Percentiles rank a stretch among this genome's conserved stretches.
Evolutionary conservation across 371 early-diverging fungal species (phyloP).

Genomic region (Zopfochytrium polystomum): DNA sequence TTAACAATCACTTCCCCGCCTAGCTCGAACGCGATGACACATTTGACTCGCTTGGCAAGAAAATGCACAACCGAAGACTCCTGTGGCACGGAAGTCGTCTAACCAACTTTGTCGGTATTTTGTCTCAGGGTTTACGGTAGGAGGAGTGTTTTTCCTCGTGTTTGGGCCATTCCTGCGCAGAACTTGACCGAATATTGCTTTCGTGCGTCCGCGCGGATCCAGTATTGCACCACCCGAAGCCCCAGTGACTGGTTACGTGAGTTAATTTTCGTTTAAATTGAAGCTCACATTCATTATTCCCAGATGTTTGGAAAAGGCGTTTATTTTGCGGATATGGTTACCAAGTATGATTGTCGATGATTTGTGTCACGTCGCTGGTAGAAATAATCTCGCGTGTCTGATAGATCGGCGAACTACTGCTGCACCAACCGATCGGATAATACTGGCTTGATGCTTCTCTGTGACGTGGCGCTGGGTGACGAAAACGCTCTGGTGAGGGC

Average conservation of each 20-base stretch:
- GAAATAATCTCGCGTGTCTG: slow-evolving; percentile 4
- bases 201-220: background rate
- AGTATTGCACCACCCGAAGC: slow-evolving; percentile 62
- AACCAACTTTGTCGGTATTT: slow-evolving; percentile 63
- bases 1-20: background rate
- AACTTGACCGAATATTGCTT: too few species aligned
- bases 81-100: slow-evolving; percentile 61
- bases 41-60: slow-evolving; percentile 28
- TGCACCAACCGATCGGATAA: slow-evolving; percentile 34
- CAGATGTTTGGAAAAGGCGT: slow-evolving; percentile 73
- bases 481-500: slow-evolving; percentile 20
- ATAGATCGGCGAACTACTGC: slow-evolving; percentile 67
- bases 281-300: too few species aligned
- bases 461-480: slow-evolving; percentile 64
- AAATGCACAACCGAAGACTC: slow-evolving; percentile 50
- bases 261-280: too few species aligned
- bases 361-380: background rate
- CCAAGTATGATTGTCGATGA: background rate
- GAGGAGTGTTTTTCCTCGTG: background rate
- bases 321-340: slow-evolving; percentile 71
- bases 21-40: slow-evolving; percentile 19
- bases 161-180: too few species aligned
- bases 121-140: slow-evolving; percentile 56
- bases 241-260: slow-evolving; percentile 60
- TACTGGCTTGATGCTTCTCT: slow-evolving; percentile 58